phyloP scores from a whole-genome alignment of 768 basidiomycete genomes.

The Pleurotus pulmonarius region DNA sequence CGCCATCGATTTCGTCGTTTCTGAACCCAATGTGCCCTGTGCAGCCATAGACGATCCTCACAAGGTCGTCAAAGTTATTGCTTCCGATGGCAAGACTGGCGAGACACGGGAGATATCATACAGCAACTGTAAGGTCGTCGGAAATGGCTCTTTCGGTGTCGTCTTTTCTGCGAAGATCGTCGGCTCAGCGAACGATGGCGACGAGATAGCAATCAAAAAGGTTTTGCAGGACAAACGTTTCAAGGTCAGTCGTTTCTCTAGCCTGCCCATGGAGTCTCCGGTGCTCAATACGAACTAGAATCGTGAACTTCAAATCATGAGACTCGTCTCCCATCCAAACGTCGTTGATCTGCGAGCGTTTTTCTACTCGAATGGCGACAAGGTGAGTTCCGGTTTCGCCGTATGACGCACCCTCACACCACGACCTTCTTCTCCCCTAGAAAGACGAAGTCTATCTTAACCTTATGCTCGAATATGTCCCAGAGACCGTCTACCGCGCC shows the following conservation, averaged over 20 bases:
- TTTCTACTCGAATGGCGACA: conserved; percentile 99
- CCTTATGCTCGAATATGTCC: conserved; percentile 98
- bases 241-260: conserved; percentile 64
- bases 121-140: conserved; percentile 97
- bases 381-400: conserved; percentile 47
- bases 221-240: conserved; percentile 99
- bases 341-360: conserved; percentile 97
- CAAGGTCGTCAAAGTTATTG: conserved; percentile 92
- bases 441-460: conserved; percentile 99
- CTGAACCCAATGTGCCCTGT: conserved; percentile 10
- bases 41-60: conserved; percentile 93
- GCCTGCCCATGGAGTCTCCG: background rate
- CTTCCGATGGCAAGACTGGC: conserved; percentile 91
- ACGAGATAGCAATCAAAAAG: conserved; percentile 99
- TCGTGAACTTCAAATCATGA: conserved; percentile 99
- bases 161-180: conserved; percentile 95
- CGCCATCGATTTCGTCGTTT: background rate
- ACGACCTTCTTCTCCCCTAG: conserved; percentile 36
- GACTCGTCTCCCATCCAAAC: conserved; percentile 93
- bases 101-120: conserved; percentile 87
- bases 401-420: conserved; percentile 11
- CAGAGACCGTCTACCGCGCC: conserved; percentile 98
- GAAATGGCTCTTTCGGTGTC: conserved; percentile 98
- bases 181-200: conserved; percentile 54
- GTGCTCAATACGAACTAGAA: conserved; percentile 53